Conservation (phyloP, 768 basidiomycete species). For the Tulasnella sp. region DNA sequence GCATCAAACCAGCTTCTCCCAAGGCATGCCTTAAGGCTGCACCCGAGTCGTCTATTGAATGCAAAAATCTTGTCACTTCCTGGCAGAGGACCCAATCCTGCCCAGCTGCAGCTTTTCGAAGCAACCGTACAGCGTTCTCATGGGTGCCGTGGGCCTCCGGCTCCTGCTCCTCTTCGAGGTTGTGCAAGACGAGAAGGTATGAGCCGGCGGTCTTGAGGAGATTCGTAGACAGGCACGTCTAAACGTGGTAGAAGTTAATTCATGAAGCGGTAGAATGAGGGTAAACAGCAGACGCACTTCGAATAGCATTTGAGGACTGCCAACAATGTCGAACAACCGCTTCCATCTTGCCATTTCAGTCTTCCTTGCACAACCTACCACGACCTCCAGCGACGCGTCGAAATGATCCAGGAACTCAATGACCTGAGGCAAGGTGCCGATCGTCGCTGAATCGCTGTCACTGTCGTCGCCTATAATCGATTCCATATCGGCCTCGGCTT, state of each 20-base stretch:
- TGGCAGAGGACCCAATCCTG: constrained; percentile 87
- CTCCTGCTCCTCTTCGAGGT: constrained; percentile 62
- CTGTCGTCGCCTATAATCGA: constrained; percentile 19
- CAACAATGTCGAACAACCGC: constrained; percentile 78
- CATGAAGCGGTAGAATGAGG: not conserved
- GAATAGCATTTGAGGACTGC: constrained; percentile 80
- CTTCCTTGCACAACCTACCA: constrained; percentile 92
- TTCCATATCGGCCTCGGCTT: constrained; percentile 50
- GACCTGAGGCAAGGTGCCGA: constrained; percentile 43
- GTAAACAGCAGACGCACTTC: constrained; percentile 48
- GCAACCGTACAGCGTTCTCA: constrained; percentile 67
- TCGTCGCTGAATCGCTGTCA: not conserved
- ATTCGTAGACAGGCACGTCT: constrained; percentile 65
- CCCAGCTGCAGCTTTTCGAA: constrained; percentile 60
- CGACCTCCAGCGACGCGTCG: constrained; percentile 79
- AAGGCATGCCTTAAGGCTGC: constrained; percentile 52
- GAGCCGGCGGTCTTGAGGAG: constrained; percentile 81
- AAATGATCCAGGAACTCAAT: constrained; percentile 94
- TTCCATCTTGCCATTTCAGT: constrained; percentile 89
- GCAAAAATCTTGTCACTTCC: constrained; percentile 84
- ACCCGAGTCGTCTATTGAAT: constrained; percentile 84
- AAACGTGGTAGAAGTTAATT: not conserved
- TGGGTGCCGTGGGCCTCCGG: constrained; percentile 25
- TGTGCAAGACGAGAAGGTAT: constrained; percentile 88
- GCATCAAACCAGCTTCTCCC: constrained; percentile 15